Evolutionary conservation across 768 basidiomycete species (phyloP).

Genomic region (Serendipita sp.): DNA sequence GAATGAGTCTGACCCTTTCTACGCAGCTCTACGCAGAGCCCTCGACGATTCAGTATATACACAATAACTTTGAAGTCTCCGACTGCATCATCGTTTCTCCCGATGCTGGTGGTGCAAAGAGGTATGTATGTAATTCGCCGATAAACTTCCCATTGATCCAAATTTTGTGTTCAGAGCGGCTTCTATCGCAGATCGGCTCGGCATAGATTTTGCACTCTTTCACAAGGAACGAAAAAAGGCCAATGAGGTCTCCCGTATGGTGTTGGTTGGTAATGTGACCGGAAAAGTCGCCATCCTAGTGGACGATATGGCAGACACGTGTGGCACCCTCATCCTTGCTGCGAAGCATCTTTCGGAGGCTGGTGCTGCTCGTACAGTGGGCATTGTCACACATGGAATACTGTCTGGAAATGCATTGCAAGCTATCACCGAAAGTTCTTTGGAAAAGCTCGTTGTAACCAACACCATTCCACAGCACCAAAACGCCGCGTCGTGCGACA

Average conservation of each 20-base stretch:
- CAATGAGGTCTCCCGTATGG: constrained; percentile 87
- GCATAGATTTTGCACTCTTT: constrained; percentile 95
- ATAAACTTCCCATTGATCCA: not conserved
- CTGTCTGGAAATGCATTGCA: constrained; percentile 78
- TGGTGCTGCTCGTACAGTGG: constrained; percentile 72
- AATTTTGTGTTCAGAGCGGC: constrained; percentile 50
- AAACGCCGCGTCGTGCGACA: constrained; percentile 52
- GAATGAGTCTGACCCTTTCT: constrained; percentile 3
- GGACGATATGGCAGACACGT: constrained; percentile 98
- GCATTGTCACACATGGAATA: constrained; percentile 93
- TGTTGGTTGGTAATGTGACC: constrained; percentile 84
- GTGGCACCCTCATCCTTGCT: constrained; percentile 84
- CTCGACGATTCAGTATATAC: constrained; percentile 86
- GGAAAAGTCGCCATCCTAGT: constrained; percentile 89
- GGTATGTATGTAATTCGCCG: constrained; percentile 31
- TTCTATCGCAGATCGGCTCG: constrained; percentile 87
- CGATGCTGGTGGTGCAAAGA: constrained; percentile 95
- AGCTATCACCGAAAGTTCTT: constrained; percentile 48
- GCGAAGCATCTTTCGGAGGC: constrained; percentile 79
- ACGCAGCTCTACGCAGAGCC: constrained; percentile 85
- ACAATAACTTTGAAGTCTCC: constrained; percentile 68
- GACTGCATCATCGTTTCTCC: constrained; percentile 92
- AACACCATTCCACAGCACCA: constrained; percentile 87
- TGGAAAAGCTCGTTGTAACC: constrained; percentile 93
- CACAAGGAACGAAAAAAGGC: constrained; percentile 98